Conservation (phyloP, 768 basidiomycete genomes). For the Amanita phalloides region DNA sequence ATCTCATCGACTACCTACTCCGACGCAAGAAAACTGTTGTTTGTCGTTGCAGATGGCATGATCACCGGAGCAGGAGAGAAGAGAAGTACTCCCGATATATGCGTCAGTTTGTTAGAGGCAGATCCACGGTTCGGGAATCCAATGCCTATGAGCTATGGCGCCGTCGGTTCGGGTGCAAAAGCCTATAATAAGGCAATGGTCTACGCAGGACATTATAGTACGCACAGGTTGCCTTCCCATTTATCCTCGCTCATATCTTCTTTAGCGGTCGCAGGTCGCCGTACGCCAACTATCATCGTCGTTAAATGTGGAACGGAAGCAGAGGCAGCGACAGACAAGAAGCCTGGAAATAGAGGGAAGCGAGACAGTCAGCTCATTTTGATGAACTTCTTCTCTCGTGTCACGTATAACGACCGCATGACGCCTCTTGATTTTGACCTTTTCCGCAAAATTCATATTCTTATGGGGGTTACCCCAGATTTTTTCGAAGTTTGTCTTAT, state of each 20-base stretch:
- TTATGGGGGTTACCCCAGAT: slow-evolving; percentile 99
- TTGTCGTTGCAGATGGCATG: slow-evolving; percentile 97
- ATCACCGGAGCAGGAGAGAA: slow-evolving; percentile 97
- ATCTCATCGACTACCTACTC: slow-evolving; percentile 88
- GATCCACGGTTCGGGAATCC: slow-evolving; percentile 96
- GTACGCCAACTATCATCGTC: slow-evolving; percentile 88
- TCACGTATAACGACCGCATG: slow-evolving; percentile 99
- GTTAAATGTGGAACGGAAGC: slow-evolving; percentile 94
- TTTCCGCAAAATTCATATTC: slow-evolving; percentile 89
- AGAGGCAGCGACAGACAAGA: slow-evolving; percentile 77
- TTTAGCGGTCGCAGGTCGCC: slow-evolving; percentile 70
- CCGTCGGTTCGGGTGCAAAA: slow-evolving; percentile 87
- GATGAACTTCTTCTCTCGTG: slow-evolving; percentile 99
- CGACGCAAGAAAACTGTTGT: slow-evolving; percentile 84
- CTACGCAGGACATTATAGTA: slow-evolving; percentile 99
- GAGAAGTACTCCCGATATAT: slow-evolving; percentile 91
- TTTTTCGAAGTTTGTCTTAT: slow-evolving; percentile 96
- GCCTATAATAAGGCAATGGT: slow-evolving; percentile 93
- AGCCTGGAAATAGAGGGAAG: slow-evolving; percentile 97
- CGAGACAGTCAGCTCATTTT: slow-evolving; percentile 97
- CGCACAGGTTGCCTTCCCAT: slow-evolving; percentile 16
- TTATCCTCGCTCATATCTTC: slow-evolving; percentile 3
- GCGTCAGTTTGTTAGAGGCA: slow-evolving; percentile 82
- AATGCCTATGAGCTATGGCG: slow-evolving; percentile 84
- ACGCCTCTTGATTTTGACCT: slow-evolving; percentile 94